Conservation (phyloP, 768 basidiomycete species). For the Chiua virens region DNA sequence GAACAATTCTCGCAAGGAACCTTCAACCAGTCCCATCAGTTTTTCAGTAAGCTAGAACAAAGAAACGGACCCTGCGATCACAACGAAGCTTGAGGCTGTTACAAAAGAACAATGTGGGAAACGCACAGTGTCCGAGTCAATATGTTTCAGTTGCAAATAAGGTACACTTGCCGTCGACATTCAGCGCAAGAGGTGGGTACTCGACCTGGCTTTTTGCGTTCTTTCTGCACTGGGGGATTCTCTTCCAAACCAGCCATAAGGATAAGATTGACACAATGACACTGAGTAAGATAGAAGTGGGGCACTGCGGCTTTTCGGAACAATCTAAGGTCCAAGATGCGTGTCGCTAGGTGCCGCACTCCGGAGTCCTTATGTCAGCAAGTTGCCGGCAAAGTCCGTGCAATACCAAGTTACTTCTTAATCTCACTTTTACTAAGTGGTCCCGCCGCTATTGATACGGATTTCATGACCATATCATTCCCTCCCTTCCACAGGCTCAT, state of each 20-base stretch:
- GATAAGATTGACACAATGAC: neutral
- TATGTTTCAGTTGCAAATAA: neutral
- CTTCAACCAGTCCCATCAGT: slow-evolving; percentile 32
- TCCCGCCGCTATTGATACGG: too few relatives aligned
- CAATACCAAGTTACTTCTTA: too few relatives aligned
- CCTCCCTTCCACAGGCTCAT: too few relatives aligned
- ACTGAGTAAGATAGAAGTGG: neutral
- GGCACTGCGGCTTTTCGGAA: neutral
- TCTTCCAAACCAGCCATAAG: slow-evolving; percentile 9
- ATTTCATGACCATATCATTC: too few relatives aligned
- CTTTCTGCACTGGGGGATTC: slow-evolving; percentile 25
- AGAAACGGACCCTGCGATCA: slow-evolving; percentile 52
- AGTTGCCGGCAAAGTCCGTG: slow-evolving; percentile 8
- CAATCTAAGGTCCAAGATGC: too few relatives aligned
- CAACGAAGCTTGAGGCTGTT: slow-evolving; percentile 62
- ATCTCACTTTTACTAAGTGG: too few relatives aligned
- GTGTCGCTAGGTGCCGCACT: too few relatives aligned
- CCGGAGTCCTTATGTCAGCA: too few relatives aligned
- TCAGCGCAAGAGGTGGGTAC: slow-evolving; percentile 45
- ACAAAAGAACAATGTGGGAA: neutral
- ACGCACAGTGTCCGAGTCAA: too few relatives aligned
- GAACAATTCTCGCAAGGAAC: slow-evolving; percentile 79
- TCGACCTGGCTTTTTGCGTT: slow-evolving; percentile 48
- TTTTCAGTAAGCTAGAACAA: neutral
- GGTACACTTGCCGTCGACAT: slow-evolving; percentile 34